A percentile compares a stretch with the other conserved stretches of the same genome.
Conservation (phyloP, 2,329 filamentous ascomycete genomes). For the Curvularia sp. region DNA sequence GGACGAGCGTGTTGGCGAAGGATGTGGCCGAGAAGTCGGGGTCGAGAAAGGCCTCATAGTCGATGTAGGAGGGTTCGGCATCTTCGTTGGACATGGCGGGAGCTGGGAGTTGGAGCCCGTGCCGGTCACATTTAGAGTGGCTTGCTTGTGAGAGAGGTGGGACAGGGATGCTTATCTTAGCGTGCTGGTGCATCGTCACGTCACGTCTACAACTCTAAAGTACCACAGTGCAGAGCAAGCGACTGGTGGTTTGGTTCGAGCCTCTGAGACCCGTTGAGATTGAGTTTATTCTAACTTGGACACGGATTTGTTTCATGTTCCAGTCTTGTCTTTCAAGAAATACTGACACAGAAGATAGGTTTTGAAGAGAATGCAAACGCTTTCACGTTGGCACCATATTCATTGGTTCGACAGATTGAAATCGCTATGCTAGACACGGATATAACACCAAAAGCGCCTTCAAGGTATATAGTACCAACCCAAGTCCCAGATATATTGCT, state of each 20-base stretch:
- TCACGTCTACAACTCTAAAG: background rate
- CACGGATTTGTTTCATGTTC: background rate
- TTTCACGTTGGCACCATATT: constrained; percentile 5
- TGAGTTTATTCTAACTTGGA: background rate
- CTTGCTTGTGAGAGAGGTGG: background rate
- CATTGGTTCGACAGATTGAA: constrained; percentile 8
- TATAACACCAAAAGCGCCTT: constrained; percentile 23
- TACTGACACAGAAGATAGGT: background rate
- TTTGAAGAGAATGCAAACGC: background rate
- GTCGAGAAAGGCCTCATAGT: constrained; percentile 90
- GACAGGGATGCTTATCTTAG: constrained; percentile 15
- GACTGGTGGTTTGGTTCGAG: background rate
- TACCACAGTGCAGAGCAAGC: background rate
- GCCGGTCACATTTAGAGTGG: background rate
- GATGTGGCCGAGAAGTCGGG: constrained; percentile 79
- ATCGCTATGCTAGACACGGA: constrained; percentile 19
- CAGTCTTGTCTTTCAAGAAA: background rate
- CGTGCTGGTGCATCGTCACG: constrained; percentile 3
- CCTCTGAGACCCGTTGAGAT: background rate
- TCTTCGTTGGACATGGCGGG: constrained; percentile 44
- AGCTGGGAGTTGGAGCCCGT: background rate
- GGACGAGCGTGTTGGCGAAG: constrained; percentile 89
- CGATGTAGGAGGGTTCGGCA: constrained; percentile 81
- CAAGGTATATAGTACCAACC: constrained; percentile 12
- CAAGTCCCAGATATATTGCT: background rate